phyloP scores from a whole-genome alignment of 305 asterid species.

The Fraxinus velutina region DNA sequence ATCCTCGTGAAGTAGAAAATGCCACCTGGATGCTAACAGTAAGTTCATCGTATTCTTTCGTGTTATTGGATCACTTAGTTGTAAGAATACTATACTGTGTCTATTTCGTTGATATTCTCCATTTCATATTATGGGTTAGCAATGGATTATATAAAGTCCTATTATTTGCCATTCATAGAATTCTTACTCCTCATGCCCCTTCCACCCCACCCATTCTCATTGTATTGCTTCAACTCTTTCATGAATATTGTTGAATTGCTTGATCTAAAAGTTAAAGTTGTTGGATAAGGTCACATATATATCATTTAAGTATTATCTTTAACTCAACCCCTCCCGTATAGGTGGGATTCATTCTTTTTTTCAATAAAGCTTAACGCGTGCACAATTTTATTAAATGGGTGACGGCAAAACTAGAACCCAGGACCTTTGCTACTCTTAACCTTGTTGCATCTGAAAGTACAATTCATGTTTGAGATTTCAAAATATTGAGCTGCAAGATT shows the following conservation, averaged over 20 bases:
- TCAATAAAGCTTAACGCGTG: neutral
- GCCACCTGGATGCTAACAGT: slow-evolving; percentile 88
- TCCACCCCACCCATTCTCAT: neutral
- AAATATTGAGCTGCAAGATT: neutral
- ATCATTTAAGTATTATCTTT: neutral
- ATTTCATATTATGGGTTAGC: neutral
- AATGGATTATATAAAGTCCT: neutral
- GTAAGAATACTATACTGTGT: slow-evolving; percentile 11
- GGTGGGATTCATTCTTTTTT: neutral
- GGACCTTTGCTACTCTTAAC: neutral
- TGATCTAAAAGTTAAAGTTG: neutral
- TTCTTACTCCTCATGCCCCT: neutral
- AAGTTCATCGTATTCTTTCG: slow-evolving; percentile 28
- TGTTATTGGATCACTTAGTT: slow-evolving; percentile 10
- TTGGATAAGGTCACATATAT: neutral
- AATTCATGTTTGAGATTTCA: neutral
- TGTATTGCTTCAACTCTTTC: neutral
- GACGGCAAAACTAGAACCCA: neutral
- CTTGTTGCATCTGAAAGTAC: neutral
- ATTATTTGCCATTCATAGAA: neutral
- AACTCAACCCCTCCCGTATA: neutral
- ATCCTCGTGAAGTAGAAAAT: slow-evolving; percentile 84
- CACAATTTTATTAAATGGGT: neutral
- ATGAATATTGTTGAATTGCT: neutral
- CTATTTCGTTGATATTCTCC: neutral